A percentile compares a stretch with the other conserved stretches of the same genome.
Evolutionary conservation across 192 early-diverging fungal genomes (phyloP).

Genomic region (Entomortierella beljakovae): DNA sequence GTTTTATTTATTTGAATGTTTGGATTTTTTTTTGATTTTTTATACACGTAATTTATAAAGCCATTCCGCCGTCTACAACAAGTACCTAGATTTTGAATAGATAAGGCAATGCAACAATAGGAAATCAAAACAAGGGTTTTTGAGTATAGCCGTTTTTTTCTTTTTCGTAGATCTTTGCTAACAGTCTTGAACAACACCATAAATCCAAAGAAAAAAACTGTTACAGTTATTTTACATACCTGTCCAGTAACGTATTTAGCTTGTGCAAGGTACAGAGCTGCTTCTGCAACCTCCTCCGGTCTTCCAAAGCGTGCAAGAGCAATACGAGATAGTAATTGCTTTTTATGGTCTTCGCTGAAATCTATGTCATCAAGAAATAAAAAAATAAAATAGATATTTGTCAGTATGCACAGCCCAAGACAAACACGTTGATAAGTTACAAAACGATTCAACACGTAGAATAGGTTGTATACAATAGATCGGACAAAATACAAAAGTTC

Average conservation of each 20-base stretch:
- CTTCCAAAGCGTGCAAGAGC: constrained; percentile 68
- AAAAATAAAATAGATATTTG: background rate
- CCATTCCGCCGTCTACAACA: too few species aligned
- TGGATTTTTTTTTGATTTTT: too few species aligned
- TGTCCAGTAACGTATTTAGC: constrained; percentile 75
- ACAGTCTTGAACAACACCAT: background rate
- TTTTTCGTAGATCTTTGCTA: background rate
- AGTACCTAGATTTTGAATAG: too few species aligned
- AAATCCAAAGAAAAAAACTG: background rate
- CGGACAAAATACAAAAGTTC: too few species aligned
- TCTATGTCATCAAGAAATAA: constrained; percentile 39
- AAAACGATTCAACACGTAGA: too few species aligned
- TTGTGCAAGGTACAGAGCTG: constrained; percentile 67
- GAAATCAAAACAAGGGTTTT: background rate
- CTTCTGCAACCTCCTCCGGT: constrained; percentile 70
- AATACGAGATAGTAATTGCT: constrained; percentile 56
- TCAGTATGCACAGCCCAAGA: too few species aligned
- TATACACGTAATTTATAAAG: too few species aligned
- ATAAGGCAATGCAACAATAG: too few species aligned
- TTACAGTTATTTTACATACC: constrained; percentile 11
- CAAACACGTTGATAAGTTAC: too few species aligned
- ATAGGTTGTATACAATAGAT: too few species aligned
- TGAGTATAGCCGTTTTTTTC: background rate
- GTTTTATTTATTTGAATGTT: too few species aligned
- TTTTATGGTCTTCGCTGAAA: constrained; percentile 51